Evolutionary conservation across 106 monocot genomes (phyloP), one percentile per base, ranked within the genome.

Genomic region (Platanthera guangdongensis): DNA sequence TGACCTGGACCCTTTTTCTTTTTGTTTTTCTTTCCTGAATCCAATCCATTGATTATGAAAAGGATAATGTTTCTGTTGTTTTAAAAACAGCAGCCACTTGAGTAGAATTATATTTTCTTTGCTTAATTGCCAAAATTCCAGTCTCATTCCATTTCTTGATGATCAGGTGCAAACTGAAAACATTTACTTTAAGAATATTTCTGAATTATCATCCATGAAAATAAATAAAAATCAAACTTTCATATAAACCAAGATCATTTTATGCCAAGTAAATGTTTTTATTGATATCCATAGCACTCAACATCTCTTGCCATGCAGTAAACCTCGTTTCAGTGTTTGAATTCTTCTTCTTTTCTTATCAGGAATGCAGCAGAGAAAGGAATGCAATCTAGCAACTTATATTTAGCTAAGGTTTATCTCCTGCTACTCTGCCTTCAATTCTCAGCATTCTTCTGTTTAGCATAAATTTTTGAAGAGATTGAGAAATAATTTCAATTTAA

Each of bases 331-430:
- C 32, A 48, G 47, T n/a, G 22, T 48, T 76, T 70, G 21, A 50
- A n/a, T n/a, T n/a, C n/a, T n/a, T 52, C 59, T 71, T 6, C 57
- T 52, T 68, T 47, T 11, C 75, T 50, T 18, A 70, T 75, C 80
- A 90, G 89, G 84, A 87, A 82, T 82, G 82, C 78, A 47, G 79
- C 84, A 25, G 89, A 90, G 19, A 84, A 80, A 76, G 84, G 84
- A 79, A 75, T 84, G 74, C 78, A 89, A 80, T 77, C 84, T 63
- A 82, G 86, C 32, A 84, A 84, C 48, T 74, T 90, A 49, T 84
- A 84, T 69, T 78, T 90, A 62, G 89, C 89, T 16, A 90, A 90
- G 86, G 89, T 87, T 51, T 71, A 13, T 52, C 52, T 13, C 7
- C 32, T 32, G 32, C 32, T 46, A 69, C 64, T 73, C 50, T 18